Percentiles rank a stretch among this genome's conserved stretches.
These are phyloP conservation scores for Cucumis hystrix DNA, from an alignment of 306 rosid genomes.

Conservation along the genomic window DNA sequence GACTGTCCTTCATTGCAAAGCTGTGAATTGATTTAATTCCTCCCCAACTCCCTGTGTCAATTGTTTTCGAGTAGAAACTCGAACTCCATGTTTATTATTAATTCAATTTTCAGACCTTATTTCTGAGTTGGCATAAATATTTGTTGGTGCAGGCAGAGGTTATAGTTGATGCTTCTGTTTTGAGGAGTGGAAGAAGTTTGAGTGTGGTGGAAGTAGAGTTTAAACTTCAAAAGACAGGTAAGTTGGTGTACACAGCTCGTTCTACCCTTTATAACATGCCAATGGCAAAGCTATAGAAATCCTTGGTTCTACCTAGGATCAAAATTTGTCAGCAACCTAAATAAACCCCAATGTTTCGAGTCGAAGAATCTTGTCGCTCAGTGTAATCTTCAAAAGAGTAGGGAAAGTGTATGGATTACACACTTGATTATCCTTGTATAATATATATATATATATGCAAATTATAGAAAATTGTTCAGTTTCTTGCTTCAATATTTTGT, in stretches of 20 bases:
- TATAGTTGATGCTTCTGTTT: conserved; percentile 39
- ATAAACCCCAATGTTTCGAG: neutral
- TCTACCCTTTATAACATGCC: conserved; percentile 49
- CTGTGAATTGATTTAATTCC: no score
- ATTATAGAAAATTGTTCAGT: neutral
- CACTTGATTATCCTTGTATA: neutral
- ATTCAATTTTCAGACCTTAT: no score
- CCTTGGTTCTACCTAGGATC: neutral
- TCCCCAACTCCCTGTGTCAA: no score
- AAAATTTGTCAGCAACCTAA: neutral
- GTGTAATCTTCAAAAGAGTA: neutral
- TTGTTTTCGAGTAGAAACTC: no score
- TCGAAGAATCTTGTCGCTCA: neutral
- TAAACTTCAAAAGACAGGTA: conserved; percentile 36
- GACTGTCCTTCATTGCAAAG: no score
- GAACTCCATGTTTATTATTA: no score
- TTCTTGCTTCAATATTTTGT: no score
- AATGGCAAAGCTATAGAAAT: conserved; percentile 29
- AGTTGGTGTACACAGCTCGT: conserved; percentile 41
- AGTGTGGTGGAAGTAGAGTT: conserved; percentile 46
- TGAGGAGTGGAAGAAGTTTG: conserved; percentile 67
- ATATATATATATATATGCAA: neutral
- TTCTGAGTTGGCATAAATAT: neutral
- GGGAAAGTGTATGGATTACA: neutral
- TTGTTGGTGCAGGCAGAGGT: conserved; percentile 41